phyloP scores from a whole-genome alignment of 2,329 filamentous ascomycete genomes.

The Seiridium unicorne region DNA sequence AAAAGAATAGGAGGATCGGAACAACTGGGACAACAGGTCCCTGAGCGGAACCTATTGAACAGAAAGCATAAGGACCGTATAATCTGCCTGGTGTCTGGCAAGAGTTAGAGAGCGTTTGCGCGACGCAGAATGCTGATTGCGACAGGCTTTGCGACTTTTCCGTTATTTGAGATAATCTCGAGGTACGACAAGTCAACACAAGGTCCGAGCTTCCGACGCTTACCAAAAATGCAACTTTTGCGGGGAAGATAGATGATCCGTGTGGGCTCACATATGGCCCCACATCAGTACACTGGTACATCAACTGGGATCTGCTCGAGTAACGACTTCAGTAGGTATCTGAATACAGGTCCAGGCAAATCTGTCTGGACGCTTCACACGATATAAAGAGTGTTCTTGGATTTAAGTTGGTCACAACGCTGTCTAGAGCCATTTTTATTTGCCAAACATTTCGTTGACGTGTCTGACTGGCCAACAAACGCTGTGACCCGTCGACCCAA shows the following conservation, averaged over 20 bases:
- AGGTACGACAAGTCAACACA: not conserved
- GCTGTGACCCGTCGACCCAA: too few species aligned
- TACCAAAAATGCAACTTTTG: not conserved
- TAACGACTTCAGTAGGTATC: too few species aligned
- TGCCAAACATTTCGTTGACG: too few species aligned
- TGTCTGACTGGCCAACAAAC: too few species aligned
- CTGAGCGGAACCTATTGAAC: slow-evolving; percentile 13
- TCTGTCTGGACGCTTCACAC: too few species aligned
- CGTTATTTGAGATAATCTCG: not conserved
- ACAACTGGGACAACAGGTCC: slow-evolving; percentile 14
- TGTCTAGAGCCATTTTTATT: too few species aligned
- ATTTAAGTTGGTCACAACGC: too few species aligned
- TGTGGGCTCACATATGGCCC: too few species aligned
- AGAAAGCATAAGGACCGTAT: slow-evolving; percentile 29
- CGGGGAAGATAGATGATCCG: not conserved
- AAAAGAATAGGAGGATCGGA: slow-evolving; percentile 17
- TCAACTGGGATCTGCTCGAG: too few species aligned
- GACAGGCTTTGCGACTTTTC: not conserved
- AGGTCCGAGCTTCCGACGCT: not conserved
- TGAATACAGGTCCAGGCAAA: too few species aligned
- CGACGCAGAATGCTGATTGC: not conserved
- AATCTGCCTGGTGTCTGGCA: slow-evolving; percentile 30
- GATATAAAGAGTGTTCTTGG: too few species aligned
- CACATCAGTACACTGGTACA: too few species aligned
- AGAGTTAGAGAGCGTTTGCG: slow-evolving; percentile 25